Percentiles rank a stretch among this genome's conserved stretches.
Conservation (phyloP, 2,329 filamentous ascomycete genomes). For the Fusarium pseudograminearum region DNA sequence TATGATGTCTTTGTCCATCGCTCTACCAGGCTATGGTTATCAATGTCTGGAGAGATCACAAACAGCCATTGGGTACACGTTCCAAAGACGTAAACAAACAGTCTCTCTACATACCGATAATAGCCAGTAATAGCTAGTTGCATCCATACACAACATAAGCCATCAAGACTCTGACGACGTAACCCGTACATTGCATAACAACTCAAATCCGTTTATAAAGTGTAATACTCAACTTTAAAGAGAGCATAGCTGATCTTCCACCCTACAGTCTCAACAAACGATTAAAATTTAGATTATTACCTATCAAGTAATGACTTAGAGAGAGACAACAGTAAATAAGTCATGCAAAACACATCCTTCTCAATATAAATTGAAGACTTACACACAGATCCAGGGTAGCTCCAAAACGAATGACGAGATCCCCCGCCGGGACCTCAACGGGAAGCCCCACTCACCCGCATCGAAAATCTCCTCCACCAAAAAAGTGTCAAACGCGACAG, state of each 20-base stretch:
- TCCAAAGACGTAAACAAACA: too few species aligned
- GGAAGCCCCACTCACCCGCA: conserved; percentile 39
- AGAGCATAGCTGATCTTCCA: background rate
- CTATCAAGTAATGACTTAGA: background rate
- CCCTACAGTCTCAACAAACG: background rate
- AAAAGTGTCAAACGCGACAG: conserved; percentile 29
- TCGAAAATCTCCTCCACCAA: conserved; percentile 41
- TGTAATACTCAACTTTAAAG: too few species aligned
- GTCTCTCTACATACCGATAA: too few species aligned
- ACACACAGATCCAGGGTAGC: conserved; percentile 29
- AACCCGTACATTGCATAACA: too few species aligned
- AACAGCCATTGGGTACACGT: too few species aligned
- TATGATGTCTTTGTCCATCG: background rate
- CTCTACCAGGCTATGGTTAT: background rate
- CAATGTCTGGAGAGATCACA: too few species aligned
- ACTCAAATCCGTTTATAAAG: background rate
- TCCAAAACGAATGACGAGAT: conserved; percentile 8
- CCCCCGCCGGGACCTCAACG: conserved; percentile 40
- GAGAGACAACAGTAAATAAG: background rate
- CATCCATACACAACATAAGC: too few species aligned
- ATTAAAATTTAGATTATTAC: background rate
- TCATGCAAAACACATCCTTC: background rate
- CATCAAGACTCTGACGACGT: background rate
- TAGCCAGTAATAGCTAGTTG: background rate
- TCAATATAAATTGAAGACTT: background rate